Evolutionary conservation across 2,329 filamentous ascomycete species (phyloP).

Genomic region (Nannizziopsis barbatae): DNA sequence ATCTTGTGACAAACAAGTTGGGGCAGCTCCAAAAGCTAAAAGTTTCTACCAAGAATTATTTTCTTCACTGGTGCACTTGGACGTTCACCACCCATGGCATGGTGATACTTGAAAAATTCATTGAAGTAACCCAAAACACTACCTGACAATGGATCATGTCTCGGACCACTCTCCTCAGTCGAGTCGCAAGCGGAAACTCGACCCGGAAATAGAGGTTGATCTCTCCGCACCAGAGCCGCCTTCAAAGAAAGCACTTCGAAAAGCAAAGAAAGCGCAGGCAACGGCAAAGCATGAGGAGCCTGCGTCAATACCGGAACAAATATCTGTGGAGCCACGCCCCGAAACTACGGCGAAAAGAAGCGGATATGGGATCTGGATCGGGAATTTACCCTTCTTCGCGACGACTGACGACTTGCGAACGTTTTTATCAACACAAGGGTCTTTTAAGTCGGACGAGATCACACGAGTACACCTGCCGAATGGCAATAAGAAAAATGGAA

Average conservation of each 20-base stretch:
- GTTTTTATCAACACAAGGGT: constrained; percentile 65
- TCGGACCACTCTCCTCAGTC: constrained; percentile 5
- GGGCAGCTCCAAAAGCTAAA: constrained; percentile 7
- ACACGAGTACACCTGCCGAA: constrained; percentile 73
- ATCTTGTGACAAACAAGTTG: neutral
- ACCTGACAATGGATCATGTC: constrained; percentile 5
- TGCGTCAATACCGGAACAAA: constrained; percentile 32
- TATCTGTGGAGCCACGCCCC: constrained; percentile 26
- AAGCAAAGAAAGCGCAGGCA: constrained; percentile 59
- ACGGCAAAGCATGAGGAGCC: constrained; percentile 18
- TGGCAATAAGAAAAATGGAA: constrained; percentile 39
- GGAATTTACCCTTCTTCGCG: constrained; percentile 77
- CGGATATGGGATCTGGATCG: constrained; percentile 84
- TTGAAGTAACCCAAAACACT: neutral
- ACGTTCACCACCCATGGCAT: no score
- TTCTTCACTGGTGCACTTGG: no score
- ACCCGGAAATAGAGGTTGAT: constrained; percentile 72
- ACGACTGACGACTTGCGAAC: constrained; percentile 62
- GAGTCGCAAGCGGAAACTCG: constrained; percentile 55
- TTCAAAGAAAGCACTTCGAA: constrained; percentile 84
- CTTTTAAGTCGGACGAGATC: constrained; percentile 58
- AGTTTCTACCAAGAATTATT: neutral
- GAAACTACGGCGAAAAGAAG: constrained; percentile 46
- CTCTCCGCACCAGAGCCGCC: constrained; percentile 80
- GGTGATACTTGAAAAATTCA: no score